Base-by-base conservation (phyloP, 2,329 filamentous ascomycete species). In the Thermoascus crustaceus region DNA sequence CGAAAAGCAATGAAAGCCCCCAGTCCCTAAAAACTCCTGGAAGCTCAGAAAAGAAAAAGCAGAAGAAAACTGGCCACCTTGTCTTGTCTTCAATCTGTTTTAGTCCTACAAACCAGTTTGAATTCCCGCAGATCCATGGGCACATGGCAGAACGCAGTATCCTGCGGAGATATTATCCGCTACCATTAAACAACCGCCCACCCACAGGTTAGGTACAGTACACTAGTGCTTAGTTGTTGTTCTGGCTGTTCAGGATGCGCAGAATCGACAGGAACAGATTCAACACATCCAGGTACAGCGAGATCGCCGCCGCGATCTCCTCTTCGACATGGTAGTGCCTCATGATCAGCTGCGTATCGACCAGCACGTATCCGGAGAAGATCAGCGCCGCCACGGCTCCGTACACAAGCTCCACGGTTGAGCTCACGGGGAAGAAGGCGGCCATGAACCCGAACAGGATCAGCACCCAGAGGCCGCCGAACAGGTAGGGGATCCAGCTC, bases 231-330 rank as follows among this genome's bases (percentile, higher is more conserved):
- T 79, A 96, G 73, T 95, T 93, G 66, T 94, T 89, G 58, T 79
- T 82, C 72, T 94, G 85, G 69, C 82, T 93, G 72, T 98, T 98
- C 55, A 98, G 71, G 51, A 98, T 96, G 55, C 91, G 76, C 55
- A 98, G 71, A 55, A 98, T 98, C 35, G 86, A 82, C 48, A 98
- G 72, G 77, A 98, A 98, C 48, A 98, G 65, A 73, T 98, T 98
- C 70, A 96, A 85, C 46, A 96, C 80, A 61, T 96, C 89, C 32
- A 98, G 75, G 61, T 98, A 98, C 32, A 98, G 73, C 57, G 85
- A 91, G 62, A 98, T 94, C 7, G 85, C 81, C 32, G 89, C 89
- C 5, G 88, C 87, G 58, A 96, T 95, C 71, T 95, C 88, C 73
- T 95, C 89, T 67, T 98, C 91, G 34, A 95, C 86, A 55, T 96